Evolutionary conservation across 2,329 filamentous ascomycete species (phyloP).

Genomic region (Ceratocystis papillata): DNA sequence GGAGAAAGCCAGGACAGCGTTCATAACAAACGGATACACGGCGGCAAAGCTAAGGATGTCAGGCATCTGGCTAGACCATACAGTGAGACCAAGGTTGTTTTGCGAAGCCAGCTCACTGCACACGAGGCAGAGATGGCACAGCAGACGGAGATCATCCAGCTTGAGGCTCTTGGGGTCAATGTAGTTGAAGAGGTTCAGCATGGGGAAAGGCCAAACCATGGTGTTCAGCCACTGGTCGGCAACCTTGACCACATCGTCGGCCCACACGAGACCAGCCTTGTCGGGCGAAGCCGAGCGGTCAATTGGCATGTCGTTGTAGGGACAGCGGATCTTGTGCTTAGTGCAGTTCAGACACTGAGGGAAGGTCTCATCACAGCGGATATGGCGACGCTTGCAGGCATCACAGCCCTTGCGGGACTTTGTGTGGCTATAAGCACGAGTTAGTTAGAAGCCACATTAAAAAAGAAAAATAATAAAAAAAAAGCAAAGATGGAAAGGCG

Average conservation of each 20-base stretch:
- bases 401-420: slow-evolving; percentile 98
- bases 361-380: slow-evolving; percentile 94
- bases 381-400: slow-evolving; percentile 94
- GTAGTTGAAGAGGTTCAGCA: slow-evolving; percentile 63
- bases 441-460: slow-evolving; percentile 25
- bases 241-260: slow-evolving; percentile 68
- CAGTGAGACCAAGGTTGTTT: slow-evolving; percentile 70
- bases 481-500: background rate
- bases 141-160: slow-evolving; percentile 69
- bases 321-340: slow-evolving; percentile 96
- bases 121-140: slow-evolving; percentile 80
- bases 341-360: slow-evolving; percentile 98
- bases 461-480: background rate
- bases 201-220: slow-evolving; percentile 62
- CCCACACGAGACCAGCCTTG: slow-evolving; percentile 68
- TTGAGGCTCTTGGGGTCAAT: slow-evolving; percentile 63
- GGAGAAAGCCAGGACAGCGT: slow-evolving; percentile 83
- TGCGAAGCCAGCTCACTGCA: slow-evolving; percentile 70
- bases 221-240: slow-evolving; percentile 77
- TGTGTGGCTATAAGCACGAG: slow-evolving; percentile 61
- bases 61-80: slow-evolving; percentile 79
- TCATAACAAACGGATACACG: slow-evolving; percentile 81
- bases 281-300: slow-evolving; percentile 50
- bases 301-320: slow-evolving; percentile 79
- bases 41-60: slow-evolving; percentile 76